These are phyloP conservation scores for Fragilaria crotonensis DNA, from an alignment of 108 stramenopile genomes.

Conservation along the genomic window DNA sequence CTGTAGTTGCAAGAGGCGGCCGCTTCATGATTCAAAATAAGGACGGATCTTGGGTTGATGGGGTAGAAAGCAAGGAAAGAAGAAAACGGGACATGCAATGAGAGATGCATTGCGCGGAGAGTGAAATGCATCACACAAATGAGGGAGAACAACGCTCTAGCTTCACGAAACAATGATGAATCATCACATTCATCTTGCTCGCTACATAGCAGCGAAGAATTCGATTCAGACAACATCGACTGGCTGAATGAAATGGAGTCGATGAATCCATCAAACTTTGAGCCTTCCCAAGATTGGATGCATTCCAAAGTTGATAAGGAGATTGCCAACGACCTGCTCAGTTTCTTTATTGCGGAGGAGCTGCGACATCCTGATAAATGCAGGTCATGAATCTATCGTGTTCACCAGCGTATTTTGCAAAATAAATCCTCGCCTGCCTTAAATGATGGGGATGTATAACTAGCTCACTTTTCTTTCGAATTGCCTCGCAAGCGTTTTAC, in stretches of 20 bases:
- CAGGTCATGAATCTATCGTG: background rate
- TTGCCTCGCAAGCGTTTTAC: no score
- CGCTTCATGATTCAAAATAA: background rate
- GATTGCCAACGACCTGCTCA: background rate
- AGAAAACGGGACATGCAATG: background rate
- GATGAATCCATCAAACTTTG: background rate
- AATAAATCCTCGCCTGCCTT: no score
- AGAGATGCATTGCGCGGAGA: background rate
- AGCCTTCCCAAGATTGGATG: background rate
- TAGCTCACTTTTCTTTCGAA: no score
- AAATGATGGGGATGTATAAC: no score
- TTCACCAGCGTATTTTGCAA: no score
- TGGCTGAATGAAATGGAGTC: background rate
- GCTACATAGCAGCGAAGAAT: background rate
- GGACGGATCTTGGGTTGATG: background rate
- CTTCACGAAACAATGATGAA: background rate
- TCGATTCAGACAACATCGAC: background rate
- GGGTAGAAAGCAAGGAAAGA: background rate
- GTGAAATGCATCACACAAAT: background rate
- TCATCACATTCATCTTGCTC: background rate
- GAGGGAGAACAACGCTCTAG: background rate
- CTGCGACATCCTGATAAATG: background rate
- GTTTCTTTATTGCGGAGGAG: background rate
- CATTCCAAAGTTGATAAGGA: background rate
- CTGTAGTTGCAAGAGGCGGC: background rate